Conservation (phyloP, 2,329 filamentous ascomycete species). For the Colletotrichum camelliae region DNA sequence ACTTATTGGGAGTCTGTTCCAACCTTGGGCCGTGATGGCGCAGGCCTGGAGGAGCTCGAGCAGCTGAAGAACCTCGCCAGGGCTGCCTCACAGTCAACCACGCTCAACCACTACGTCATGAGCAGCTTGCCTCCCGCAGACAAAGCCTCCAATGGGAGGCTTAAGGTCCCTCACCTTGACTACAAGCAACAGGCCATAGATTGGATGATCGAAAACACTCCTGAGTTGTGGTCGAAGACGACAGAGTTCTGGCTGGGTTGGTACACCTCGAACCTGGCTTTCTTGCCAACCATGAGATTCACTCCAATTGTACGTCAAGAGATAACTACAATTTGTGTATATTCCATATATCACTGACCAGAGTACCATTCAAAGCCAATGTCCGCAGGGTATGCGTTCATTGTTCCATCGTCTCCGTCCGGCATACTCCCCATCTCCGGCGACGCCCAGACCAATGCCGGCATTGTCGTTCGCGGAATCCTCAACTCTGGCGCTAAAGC, state of each 20-base stretch:
- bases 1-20: background rate
- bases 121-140: slow-evolving; percentile 44
- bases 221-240: slow-evolving; percentile 38
- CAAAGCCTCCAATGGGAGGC: slow-evolving; percentile 34
- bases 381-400: slow-evolving; percentile 24
- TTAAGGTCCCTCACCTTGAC: slow-evolving; percentile 45
- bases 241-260: slow-evolving; percentile 43
- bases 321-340: background rate
- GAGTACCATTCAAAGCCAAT: background rate
- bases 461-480: slow-evolving; percentile 28
- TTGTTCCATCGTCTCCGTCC: slow-evolving; percentile 23
- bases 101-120: slow-evolving; percentile 51
- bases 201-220: slow-evolving; percentile 38
- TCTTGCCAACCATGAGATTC: background rate
- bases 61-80: slow-evolving; percentile 47
- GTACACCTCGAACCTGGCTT: slow-evolving; percentile 38
- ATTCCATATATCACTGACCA: background rate
- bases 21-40: background rate
- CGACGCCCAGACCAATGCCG: slow-evolving; percentile 27
- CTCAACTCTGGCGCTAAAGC: slow-evolving; percentile 18
- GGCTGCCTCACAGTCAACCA: slow-evolving; percentile 39
- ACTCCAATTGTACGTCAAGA: background rate
- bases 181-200: slow-evolving; percentile 45
- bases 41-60: slow-evolving; percentile 36
- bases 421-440: slow-evolving; percentile 28